Conservation (phyloP, 2,329 filamentous ascomycete species). For the Aureobasidium sp. region DNA sequence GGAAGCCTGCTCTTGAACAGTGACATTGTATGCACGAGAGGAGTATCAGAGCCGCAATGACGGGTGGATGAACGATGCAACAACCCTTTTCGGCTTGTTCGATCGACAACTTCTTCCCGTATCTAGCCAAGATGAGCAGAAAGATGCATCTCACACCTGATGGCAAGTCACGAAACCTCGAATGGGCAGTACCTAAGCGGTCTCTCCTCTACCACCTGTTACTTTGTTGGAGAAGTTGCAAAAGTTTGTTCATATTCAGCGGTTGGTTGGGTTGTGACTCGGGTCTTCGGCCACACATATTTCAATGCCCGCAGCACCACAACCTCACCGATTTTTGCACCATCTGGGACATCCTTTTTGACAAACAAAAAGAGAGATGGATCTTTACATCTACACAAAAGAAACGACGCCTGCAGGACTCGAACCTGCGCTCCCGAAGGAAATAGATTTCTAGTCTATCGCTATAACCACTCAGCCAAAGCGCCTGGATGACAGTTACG, state of each 20-base stretch:
- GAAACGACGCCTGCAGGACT: slow-evolving; percentile 21
- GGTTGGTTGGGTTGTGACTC: not conserved
- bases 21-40: not conserved
- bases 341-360: not conserved
- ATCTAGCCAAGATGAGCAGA: not conserved
- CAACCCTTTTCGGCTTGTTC: not conserved
- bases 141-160: not conserved
- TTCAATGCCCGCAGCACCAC: too few relatives aligned
- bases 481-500: too few relatives aligned
- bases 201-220: not conserved
- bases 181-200: not conserved
- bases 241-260: not conserved
- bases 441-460: slow-evolving; percentile 29
- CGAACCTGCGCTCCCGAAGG: slow-evolving; percentile 25
- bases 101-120: not conserved
- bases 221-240: not conserved
- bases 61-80: not conserved
- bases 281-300: too few relatives aligned
- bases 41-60: not conserved
- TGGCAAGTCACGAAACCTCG: not conserved
- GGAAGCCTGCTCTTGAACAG: not conserved
- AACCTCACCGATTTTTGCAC: too few relatives aligned
- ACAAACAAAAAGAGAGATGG: not conserved
- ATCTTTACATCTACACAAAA: too few relatives aligned
- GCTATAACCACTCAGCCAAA: slow-evolving; percentile 25